phyloP scores from a whole-genome alignment of 140 eudicot genomes.

The Senecio squalidus region DNA sequence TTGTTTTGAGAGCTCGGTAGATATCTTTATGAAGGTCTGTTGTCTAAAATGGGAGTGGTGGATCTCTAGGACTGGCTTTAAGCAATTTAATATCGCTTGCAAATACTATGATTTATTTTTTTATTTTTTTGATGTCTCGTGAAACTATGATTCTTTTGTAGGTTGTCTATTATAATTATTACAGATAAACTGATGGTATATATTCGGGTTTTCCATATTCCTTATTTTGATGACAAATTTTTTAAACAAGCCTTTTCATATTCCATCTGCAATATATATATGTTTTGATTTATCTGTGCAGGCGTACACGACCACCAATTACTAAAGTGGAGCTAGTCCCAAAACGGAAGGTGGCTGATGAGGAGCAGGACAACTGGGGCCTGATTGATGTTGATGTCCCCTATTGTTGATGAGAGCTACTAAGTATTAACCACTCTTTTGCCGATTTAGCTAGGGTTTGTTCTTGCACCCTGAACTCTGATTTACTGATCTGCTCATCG shows the following conservation, averaged over 20 bases:
- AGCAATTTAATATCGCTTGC: too few relatives aligned
- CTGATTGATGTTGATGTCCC: slow-evolving; percentile 39
- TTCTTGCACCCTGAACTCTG: slow-evolving; percentile 16
- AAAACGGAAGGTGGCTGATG: slow-evolving; percentile 26
- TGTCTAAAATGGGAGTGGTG: too few relatives aligned
- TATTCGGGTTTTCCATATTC: not conserved
- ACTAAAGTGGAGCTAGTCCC: slow-evolving; percentile 28
- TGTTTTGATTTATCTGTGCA: not conserved
- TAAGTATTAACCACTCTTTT: not conserved
- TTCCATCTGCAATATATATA: not conserved
- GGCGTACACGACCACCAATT: slow-evolving; percentile 19
- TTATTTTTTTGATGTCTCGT: not conserved
- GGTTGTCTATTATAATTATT: not conserved
- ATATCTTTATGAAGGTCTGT: too few relatives aligned
- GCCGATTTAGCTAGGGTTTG: slow-evolving; percentile 9
- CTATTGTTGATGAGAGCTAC: slow-evolving; percentile 27
- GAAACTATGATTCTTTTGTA: not conserved
- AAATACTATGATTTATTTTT: too few relatives aligned
- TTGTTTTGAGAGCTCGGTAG: too few relatives aligned
- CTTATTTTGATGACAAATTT: not conserved
- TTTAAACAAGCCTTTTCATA: too few relatives aligned
- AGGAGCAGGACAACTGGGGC: slow-evolving; percentile 55
- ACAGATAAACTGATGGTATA: not conserved
- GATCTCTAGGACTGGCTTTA: too few relatives aligned
- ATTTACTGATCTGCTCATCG: slow-evolving; percentile 7